These are phyloP conservation scores for Chaetomium sp. DNA, from an alignment of 2,329 filamentous ascomycete species.

Conservation along the genomic window DNA sequence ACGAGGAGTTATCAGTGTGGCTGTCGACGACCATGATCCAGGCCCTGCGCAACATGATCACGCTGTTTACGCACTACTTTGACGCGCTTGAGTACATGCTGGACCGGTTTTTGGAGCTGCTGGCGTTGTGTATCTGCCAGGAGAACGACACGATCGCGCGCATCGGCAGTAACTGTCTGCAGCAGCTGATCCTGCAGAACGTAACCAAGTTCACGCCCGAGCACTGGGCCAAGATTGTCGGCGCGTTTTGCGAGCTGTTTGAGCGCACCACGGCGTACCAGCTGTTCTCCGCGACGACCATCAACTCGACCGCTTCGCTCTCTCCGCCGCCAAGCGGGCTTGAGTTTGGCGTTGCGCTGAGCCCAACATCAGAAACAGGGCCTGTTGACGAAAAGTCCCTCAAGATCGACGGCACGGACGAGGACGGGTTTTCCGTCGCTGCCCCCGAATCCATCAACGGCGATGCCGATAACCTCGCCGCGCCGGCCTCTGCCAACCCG, in stretches of 20 bases:
- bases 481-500: conserved; percentile 20
- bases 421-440: conserved; percentile 31
- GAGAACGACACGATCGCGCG: conserved; percentile 98
- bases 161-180: conserved; percentile 96
- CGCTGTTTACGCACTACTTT: conserved; percentile 97
- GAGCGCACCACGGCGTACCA: conserved; percentile 91
- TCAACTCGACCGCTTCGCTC: conserved; percentile 46
- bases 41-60: conserved; percentile 95
- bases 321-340: conserved; percentile 49
- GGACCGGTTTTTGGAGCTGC: conserved; percentile 87
- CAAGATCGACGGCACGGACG: conserved; percentile 52
- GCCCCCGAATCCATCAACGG: conserved; percentile 30
- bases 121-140: conserved; percentile 95
- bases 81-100: conserved; percentile 96
- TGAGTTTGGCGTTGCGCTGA: conserved; percentile 41
- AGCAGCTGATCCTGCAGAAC: conserved; percentile 94
- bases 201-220: conserved; percentile 81
- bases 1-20: conserved; percentile 97
- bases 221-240: conserved; percentile 93
- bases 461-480: conserved; percentile 13
- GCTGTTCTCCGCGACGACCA: conserved; percentile 76
- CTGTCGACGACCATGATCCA: conserved; percentile 99
- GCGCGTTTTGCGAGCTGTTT: conserved; percentile 92
- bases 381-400: conserved; percentile 49
- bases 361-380: conserved; percentile 34